A percentile compares a stretch with the other conserved stretches of the same genome.
Evolutionary conservation across 805 yeast species (phyloP).

Genomic region (Yamadazyma akitaensis): DNA sequence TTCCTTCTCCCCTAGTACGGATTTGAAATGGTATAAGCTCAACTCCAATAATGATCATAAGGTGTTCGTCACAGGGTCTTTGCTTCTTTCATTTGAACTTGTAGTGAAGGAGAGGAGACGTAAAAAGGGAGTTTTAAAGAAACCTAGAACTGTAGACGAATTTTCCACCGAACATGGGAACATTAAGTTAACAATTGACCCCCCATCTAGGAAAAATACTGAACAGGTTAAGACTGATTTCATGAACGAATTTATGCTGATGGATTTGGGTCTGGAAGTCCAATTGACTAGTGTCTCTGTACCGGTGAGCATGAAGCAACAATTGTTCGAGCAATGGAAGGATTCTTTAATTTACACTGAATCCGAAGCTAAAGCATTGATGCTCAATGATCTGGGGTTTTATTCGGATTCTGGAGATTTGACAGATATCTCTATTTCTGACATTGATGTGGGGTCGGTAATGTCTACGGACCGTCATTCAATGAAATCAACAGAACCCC

Average conservation of each 20-base stretch:
- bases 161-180: not conserved
- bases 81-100: constrained; percentile 42
- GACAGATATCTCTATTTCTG: constrained; percentile 22
- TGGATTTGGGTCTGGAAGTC: constrained; percentile 4
- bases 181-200: constrained; percentile 11
- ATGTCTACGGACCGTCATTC: constrained; percentile 6
- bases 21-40: constrained; percentile 44
- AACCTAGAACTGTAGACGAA: constrained; percentile 1
- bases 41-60: constrained; percentile 38
- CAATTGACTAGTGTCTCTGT: constrained; percentile 5
- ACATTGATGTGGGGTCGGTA: constrained; percentile 24
- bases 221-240: constrained; percentile 4
- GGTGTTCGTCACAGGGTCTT: constrained; percentile 47
- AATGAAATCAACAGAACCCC: not conserved
- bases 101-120: constrained; percentile 15
- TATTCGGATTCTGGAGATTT: constrained; percentile 23
- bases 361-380: constrained; percentile 14
- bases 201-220: constrained; percentile 14
- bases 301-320: constrained; percentile 8
- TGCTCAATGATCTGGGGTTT: constrained; percentile 40
- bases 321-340: constrained; percentile 24
- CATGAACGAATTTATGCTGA: not conserved
- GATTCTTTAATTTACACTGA: constrained; percentile 25
- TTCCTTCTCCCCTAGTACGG: constrained; percentile 17
- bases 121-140: constrained; percentile 1